phyloP scores from a whole-genome alignment of 2,329 filamentous ascomycete species.

The Aquanectria penicillioides region DNA sequence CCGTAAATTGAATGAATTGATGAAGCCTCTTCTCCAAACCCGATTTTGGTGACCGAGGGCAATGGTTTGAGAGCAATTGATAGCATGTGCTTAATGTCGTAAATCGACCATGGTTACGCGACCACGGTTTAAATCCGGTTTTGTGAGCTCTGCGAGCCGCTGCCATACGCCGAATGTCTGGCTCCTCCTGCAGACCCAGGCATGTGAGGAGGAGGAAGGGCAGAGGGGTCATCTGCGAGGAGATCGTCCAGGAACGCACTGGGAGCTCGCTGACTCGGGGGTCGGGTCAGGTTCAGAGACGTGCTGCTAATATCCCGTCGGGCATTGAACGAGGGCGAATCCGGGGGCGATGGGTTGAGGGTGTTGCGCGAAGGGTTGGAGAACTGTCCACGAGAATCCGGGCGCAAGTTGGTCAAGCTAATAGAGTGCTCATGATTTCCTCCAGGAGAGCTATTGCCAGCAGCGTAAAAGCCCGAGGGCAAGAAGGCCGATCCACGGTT shows the following conservation, averaged over 20 bases:
- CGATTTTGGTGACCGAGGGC: constrained; percentile 26
- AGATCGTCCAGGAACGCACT: constrained; percentile 92
- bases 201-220: constrained; percentile 58
- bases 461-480: constrained; percentile 90
- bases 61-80: constrained; percentile 19
- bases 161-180: constrained; percentile 37
- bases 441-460: constrained; percentile 65
- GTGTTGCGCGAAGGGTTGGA: constrained; percentile 53
- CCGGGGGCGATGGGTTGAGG: constrained; percentile 66
- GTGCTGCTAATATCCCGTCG: constrained; percentile 68
- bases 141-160: constrained; percentile 31
- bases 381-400: constrained; percentile 64
- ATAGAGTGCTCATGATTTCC: constrained; percentile 63
- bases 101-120: constrained; percentile 12
- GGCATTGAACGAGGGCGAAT: constrained; percentile 67
- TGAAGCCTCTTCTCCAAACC: constrained; percentile 22
- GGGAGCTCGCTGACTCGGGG: constrained; percentile 78
- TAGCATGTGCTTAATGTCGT: constrained; percentile 24
- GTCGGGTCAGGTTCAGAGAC: constrained; percentile 70
- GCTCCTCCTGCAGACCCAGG: constrained; percentile 37
- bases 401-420: constrained; percentile 69
- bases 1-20: constrained; percentile 33
- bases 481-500: constrained; percentile 83
- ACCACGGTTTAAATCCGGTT: constrained; percentile 39
- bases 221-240: constrained; percentile 76